Evolutionary conservation across 2,329 filamentous ascomycete species (phyloP).

Genomic region (Claviceps sp.): DNA sequence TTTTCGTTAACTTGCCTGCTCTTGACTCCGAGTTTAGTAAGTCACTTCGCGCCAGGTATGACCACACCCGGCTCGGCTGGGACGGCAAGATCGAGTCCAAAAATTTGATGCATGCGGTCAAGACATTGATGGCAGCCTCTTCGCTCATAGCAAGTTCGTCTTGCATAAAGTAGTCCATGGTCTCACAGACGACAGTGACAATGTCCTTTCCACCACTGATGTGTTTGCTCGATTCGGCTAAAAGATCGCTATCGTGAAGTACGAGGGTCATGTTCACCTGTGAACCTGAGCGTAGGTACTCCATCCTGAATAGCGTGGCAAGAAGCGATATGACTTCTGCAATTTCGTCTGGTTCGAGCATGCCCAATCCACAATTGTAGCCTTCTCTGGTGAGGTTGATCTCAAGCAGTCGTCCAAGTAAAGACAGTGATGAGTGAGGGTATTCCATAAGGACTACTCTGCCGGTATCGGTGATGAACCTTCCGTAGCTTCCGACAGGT

Average conservation of each 20-base stretch:
- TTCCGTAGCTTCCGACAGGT: constrained; percentile 50
- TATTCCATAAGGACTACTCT: constrained; percentile 67
- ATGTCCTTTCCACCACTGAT: constrained; percentile 55
- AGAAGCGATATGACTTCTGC: constrained; percentile 64
- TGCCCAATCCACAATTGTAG: constrained; percentile 37
- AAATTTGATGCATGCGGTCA: constrained; percentile 65
- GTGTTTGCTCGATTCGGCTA: constrained; percentile 43
- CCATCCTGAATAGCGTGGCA: constrained; percentile 50
- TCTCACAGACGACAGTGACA: constrained; percentile 67
- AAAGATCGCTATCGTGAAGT: constrained; percentile 26
- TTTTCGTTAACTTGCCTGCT: constrained; percentile 60
- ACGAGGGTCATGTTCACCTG: constrained; percentile 19
- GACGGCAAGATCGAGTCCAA: constrained; percentile 57
- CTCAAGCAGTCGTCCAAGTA: constrained; percentile 64
- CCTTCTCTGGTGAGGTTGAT: constrained; percentile 47
- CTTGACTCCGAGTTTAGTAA: constrained; percentile 66
- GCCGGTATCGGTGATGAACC: constrained; percentile 64
- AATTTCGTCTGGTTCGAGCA: constrained; percentile 46
- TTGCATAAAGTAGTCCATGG: constrained; percentile 60
- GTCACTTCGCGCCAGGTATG: constrained; percentile 69
- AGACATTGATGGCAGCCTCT: constrained; percentile 50
- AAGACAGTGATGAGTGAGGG: constrained; percentile 64
- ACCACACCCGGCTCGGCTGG: constrained; percentile 81
- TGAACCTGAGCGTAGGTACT: constrained; percentile 24
- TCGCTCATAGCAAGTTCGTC: constrained; percentile 43